Percentiles rank a stretch among this genome's conserved stretches.
Conservation (phyloP, 345 rosid species). For the Punica granatum region DNA sequence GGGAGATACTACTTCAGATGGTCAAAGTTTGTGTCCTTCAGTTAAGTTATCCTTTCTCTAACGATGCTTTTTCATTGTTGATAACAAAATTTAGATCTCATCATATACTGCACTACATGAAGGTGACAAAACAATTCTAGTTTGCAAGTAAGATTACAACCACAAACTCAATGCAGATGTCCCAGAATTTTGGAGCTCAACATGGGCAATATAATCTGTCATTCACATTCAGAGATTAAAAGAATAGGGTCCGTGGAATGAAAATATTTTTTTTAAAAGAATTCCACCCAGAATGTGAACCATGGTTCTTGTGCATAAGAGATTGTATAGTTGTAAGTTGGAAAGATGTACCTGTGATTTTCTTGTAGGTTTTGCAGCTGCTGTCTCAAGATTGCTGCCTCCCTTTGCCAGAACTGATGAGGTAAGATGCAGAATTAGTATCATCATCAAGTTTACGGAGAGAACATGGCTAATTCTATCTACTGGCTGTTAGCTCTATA, state of each 20-base stretch:
- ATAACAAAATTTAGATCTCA: too few species aligned
- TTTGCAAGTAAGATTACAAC: too few species aligned
- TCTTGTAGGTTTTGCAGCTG: conserved; percentile 27
- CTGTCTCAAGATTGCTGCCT: conserved; percentile 25
- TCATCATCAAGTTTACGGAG: background rate
- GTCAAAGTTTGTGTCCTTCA: too few species aligned
- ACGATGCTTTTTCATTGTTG: too few species aligned
- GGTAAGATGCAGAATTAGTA: conserved; percentile 3
- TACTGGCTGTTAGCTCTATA: too few species aligned
- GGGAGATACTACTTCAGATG: too few species aligned
- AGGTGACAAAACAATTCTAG: too few species aligned
- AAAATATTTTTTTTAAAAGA: background rate
- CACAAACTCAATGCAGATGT: too few species aligned
- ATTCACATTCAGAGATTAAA: background rate
- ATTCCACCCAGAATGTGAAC: too few species aligned
- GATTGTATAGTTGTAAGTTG: background rate
- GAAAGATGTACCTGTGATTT: conserved; percentile 18
- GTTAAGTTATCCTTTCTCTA: too few species aligned
- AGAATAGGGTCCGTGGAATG: background rate
- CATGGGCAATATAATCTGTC: background rate
- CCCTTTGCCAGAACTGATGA: conserved; percentile 25
- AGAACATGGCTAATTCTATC: background rate
- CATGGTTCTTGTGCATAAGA: too few species aligned
- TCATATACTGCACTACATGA: too few species aligned
- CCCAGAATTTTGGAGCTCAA: background rate